Base-by-base conservation (phyloP, 495 filamentous ascomycete genomes). In the Penicillium dipodomyicola region DNA sequence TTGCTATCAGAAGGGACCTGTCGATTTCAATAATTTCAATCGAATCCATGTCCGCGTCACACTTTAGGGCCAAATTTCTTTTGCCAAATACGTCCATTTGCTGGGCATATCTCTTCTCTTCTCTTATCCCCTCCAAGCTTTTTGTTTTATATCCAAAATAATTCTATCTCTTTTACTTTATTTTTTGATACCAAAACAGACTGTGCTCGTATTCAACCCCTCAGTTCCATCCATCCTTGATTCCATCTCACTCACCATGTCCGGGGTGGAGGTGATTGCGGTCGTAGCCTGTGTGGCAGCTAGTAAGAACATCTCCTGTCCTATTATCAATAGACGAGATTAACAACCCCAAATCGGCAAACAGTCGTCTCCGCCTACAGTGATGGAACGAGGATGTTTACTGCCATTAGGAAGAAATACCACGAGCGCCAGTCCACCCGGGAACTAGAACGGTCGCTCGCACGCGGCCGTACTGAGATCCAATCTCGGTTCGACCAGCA, bases 341-440 rank as follows among this genome's bases (percentile, higher is more conserved):
- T 23, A 56, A 46, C 9, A 19, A 43, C 11, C 10, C 20, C 10
- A 35, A 22, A 15, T 17, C 33, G 10, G 23, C 11, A 27, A 41
- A 15, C 20, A 56, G 67, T 78, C 33, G 70, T 77, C 27, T 75
- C 72, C 41, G 71, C 76, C 37, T 80, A 79, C 60, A 68, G 72
- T 29, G 74, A 77, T 50, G 76, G 72, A 19, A 55, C 65, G 17
- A 59, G 72, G 4, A 60, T 79, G 22, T 62, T 74, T 33, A 50
- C 58, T 5, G 56, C 70, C 5, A 69, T 79, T 50, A 74, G 69
- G 54, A 68, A 67, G 20, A 77, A 72, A 54, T 68, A 66, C 49
- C 63, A 57, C 20, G 58, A 56, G 12, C 66, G 66, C 15, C 27
- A 56, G 14, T 55, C 40, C n/a, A 52, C 59, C 17, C 53, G 58